Percentiles rank a stretch among this genome's conserved stretches.
Evolutionary conservation across 2,329 filamentous ascomycete species (phyloP).

Genomic region (Lasiodiplodia sp.): DNA sequence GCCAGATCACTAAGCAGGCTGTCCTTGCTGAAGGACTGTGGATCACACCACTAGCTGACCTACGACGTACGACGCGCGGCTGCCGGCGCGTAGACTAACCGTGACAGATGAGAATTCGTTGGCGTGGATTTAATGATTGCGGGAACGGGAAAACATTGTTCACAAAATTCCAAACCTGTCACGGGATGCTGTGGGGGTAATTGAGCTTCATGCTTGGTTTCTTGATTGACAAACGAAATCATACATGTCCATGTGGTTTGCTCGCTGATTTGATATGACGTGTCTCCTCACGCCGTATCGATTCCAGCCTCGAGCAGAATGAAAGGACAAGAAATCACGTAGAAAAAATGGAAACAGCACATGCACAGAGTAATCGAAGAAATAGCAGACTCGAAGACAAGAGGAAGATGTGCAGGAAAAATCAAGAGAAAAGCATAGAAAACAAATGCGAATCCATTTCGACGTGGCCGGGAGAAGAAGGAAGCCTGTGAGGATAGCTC

Average conservation of each 20-base stretch:
- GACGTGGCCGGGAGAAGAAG: neutral
- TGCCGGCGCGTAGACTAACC: no score
- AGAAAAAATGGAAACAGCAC: neutral
- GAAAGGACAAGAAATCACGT: neutral
- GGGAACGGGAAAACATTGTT: no score
- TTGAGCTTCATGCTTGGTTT: neutral
- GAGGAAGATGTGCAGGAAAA: neutral
- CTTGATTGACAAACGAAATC: conserved; percentile 7
- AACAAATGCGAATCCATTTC: neutral
- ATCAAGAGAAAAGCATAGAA: neutral
- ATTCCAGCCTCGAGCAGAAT: neutral
- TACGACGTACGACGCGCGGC: no score
- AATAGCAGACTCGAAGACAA: neutral
- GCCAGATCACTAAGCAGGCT: no score
- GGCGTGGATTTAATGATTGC: no score
- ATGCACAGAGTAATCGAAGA: neutral
- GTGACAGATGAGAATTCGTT: no score
- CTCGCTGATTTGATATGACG: neutral
- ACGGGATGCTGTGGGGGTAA: no score
- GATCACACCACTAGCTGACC: no score
- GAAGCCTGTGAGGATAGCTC: neutral
- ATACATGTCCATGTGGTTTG: neutral
- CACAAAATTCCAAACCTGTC: no score
- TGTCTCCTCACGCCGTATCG: neutral
- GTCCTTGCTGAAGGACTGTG: no score